Conservation (phyloP, 805 yeast genomes). For the Saturnispora serradocipensis region DNA sequence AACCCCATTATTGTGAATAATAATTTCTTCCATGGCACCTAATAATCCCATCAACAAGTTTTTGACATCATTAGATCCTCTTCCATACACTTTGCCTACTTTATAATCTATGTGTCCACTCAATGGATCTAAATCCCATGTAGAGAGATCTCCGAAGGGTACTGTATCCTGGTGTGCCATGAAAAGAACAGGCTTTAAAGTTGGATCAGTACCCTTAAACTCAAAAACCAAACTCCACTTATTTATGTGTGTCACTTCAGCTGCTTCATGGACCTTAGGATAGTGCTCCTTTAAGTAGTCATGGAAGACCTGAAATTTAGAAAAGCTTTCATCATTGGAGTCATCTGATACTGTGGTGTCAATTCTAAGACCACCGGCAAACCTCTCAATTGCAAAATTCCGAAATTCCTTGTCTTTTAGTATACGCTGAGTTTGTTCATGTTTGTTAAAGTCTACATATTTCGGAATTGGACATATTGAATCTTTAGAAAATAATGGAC, state of each 20-base stretch:
- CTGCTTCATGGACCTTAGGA: slow-evolving; percentile 37
- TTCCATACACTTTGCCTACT: slow-evolving; percentile 58
- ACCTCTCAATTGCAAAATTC: slow-evolving; percentile 30
- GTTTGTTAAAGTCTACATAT: slow-evolving; percentile 9
- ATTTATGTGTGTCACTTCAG: slow-evolving; percentile 48
- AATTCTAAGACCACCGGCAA: slow-evolving; percentile 41
- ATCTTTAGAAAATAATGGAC: background rate
- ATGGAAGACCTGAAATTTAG: slow-evolving; percentile 18
- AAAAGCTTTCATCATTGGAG: slow-evolving; percentile 12
- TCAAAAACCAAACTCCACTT: slow-evolving; percentile 55
- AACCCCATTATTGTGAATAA: slow-evolving; percentile 44
- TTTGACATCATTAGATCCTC: slow-evolving; percentile 74
- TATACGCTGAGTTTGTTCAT: slow-evolving; percentile 19
- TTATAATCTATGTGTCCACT: slow-evolving; percentile 47
- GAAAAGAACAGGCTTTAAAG: slow-evolving; percentile 53
- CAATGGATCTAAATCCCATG: slow-evolving; percentile 65
- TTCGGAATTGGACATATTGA: slow-evolving; percentile 40
- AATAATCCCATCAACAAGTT: slow-evolving; percentile 54
- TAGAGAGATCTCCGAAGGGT: slow-evolving; percentile 51
- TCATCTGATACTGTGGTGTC: slow-evolving; percentile 37
- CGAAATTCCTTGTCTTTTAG: slow-evolving; percentile 28
- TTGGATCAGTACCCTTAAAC: slow-evolving; percentile 44
- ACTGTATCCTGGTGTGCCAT: slow-evolving; percentile 80
- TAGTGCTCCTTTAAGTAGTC: slow-evolving; percentile 27
- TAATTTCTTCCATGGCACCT: slow-evolving; percentile 51